A percentile compares a stretch with the other conserved stretches of the same genome.
Conservation (phyloP, 176 grass and related monocot genomes). For the sorghum (Sorghum bicolor) region DNA sequence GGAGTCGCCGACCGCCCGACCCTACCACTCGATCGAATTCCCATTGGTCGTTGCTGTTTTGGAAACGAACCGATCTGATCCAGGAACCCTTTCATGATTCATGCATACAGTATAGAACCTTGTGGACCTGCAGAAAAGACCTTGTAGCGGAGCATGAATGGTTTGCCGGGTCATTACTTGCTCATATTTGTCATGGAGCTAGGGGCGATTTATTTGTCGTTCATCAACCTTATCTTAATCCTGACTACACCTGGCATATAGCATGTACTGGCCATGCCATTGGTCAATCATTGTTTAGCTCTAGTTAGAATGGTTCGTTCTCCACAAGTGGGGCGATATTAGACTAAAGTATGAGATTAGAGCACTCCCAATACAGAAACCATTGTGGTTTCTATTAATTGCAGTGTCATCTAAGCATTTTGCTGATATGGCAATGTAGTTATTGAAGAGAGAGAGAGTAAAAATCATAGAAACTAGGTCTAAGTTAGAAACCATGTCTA, state of each 20-base stretch:
- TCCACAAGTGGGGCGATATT: not conserved
- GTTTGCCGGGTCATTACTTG: not conserved
- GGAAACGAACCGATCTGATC: not conserved
- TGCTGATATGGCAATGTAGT: too few species aligned
- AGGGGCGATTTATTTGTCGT: not conserved
- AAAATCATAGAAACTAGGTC: too few species aligned
- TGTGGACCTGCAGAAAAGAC: not conserved
- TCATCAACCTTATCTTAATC: not conserved
- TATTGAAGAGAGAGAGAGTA: too few species aligned
- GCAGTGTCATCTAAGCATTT: too few species aligned
- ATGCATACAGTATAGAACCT: not conserved
- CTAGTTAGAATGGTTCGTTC: not conserved
- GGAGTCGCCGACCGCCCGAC: not conserved
- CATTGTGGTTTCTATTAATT: too few species aligned
- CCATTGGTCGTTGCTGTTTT: constrained; percentile 10
- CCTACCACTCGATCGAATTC: not conserved
- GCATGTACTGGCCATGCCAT: constrained; percentile 6
- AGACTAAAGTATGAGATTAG: not conserved
- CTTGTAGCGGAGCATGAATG: not conserved
- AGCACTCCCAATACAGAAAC: too few species aligned
- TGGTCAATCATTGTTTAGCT: constrained; percentile 19
- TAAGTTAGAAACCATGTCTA: too few species aligned
- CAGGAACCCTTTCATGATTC: not conserved
- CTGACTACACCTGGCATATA: not conserved
- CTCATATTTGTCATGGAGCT: not conserved